phyloP scores from a whole-genome alignment of 371 early-diverging fungal genomes.

The Globomyces sp. region DNA sequence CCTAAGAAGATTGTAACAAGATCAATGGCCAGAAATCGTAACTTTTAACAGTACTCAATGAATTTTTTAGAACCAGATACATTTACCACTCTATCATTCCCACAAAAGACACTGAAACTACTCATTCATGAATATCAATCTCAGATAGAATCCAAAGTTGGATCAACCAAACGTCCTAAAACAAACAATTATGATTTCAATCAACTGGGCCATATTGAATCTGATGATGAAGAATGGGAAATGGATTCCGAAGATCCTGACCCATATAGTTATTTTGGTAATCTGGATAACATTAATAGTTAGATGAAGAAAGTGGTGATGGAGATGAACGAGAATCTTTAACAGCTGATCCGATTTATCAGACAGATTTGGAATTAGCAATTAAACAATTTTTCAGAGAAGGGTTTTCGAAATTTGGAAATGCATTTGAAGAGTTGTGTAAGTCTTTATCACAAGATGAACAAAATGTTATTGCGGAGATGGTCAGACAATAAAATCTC shows the following conservation, averaged over 20 bases:
- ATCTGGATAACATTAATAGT: conserved; percentile 30
- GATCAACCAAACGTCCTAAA: conserved; percentile 17
- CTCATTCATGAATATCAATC: conserved; percentile 68
- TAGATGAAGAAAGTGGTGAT: conserved; percentile 59
- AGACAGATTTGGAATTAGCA: too few species aligned
- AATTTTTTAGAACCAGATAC: conserved; percentile 66
- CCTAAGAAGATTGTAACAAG: conserved; percentile 65
- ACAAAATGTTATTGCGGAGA: too few species aligned
- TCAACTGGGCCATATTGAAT: conserved; percentile 6
- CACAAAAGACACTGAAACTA: conserved; percentile 79
- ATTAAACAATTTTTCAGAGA: too few species aligned
- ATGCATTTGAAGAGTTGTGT: too few species aligned
- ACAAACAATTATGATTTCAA: background rate
- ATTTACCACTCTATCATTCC: conserved; percentile 71
- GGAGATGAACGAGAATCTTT: conserved; percentile 38
- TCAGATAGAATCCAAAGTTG: conserved; percentile 19
- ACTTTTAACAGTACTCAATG: background rate
- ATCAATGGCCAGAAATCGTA: conserved; percentile 56
- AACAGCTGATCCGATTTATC: too few species aligned
- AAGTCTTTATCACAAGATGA: too few species aligned
- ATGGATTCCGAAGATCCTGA: conserved; percentile 19
- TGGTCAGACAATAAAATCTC: too few species aligned
- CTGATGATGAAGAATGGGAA: conserved; percentile 31
- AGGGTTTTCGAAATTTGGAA: too few species aligned
- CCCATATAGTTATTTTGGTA: background rate